These are phyloP conservation scores for Babesia ovata DNA, from an alignment of 169 alveolate genomes.

Conservation along the genomic window DNA sequence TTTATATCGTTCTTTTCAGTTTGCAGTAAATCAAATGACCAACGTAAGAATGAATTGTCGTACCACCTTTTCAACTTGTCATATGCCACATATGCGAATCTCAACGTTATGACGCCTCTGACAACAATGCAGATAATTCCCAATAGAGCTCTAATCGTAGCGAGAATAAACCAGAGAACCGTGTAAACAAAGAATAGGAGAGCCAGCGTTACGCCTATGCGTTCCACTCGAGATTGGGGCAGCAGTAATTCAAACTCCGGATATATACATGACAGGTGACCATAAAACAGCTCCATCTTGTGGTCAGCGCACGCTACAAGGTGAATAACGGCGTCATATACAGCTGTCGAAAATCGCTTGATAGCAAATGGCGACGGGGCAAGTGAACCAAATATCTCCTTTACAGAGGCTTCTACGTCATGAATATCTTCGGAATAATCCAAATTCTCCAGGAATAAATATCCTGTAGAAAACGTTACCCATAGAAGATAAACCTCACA, in stretches of 20 bases:
- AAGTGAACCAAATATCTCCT: background rate
- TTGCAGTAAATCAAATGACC: constrained; percentile 19
- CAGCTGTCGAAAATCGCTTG: background rate
- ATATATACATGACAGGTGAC: background rate
- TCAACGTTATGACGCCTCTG: background rate
- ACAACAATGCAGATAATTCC: background rate
- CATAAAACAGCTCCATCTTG: background rate
- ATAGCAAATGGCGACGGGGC: constrained; percentile 3
- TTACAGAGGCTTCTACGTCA: background rate
- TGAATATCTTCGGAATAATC: background rate
- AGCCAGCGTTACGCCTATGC: background rate
- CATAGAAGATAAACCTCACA: background rate
- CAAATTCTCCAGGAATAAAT: background rate
- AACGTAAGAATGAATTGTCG: constrained; percentile 6
- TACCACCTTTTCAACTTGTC: constrained; percentile 1
- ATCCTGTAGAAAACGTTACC: background rate
- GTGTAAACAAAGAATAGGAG: background rate
- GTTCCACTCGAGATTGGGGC: background rate
- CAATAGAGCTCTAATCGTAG: background rate
- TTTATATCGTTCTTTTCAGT: background rate
- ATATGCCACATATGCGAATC: background rate
- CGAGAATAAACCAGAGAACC: background rate
- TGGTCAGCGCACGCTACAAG: background rate
- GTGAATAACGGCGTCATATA: background rate
- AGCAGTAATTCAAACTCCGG: background rate